phyloP scores from a whole-genome alignment of 2,329 filamentous ascomycete species.

The Escovopsis weberi region DNA sequence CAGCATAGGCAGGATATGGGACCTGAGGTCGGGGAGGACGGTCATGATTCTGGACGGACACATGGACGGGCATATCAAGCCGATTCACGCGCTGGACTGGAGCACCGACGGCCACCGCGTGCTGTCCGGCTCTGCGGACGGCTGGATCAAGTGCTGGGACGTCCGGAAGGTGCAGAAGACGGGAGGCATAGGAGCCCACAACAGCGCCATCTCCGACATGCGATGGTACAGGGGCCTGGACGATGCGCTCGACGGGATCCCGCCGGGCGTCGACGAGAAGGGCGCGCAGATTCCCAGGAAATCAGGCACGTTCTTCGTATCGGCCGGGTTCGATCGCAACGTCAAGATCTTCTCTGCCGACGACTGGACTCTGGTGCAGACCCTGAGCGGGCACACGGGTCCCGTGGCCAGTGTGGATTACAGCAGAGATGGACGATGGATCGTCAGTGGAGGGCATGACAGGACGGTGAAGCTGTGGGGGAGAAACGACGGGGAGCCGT shows the following conservation, averaged over 20 bases:
- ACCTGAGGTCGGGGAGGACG: conserved; percentile 78
- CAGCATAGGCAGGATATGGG: conserved; percentile 91
- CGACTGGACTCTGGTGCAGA: conserved; percentile 85
- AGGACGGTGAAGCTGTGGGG: conserved; percentile 95
- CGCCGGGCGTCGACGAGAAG: conserved; percentile 48
- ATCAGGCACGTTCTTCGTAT: conserved; percentile 82
- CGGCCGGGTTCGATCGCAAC: conserved; percentile 82
- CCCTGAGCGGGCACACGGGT: conserved; percentile 76
- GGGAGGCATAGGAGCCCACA: conserved; percentile 81
- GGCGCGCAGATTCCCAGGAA: conserved; percentile 62
- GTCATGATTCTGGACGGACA: conserved; percentile 92
- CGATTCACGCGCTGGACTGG: conserved; percentile 91
- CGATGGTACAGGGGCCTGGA: conserved; percentile 87
- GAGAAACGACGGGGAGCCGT: conserved; percentile 54
- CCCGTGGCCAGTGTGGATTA: conserved; percentile 87
- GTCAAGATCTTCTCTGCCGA: conserved; percentile 94
- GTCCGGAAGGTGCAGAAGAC: conserved; percentile 73
- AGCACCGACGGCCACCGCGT: conserved; percentile 81
- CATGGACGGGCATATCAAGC: conserved; percentile 66
- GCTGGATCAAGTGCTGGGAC: conserved; percentile 98
- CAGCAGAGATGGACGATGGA: conserved; percentile 75
- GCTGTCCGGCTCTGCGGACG: conserved; percentile 82
- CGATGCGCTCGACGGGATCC: conserved; percentile 48
- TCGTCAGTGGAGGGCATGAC: conserved; percentile 88
- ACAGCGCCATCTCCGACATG: conserved; percentile 80